Evolutionary conservation across 352 stramenopile genomes (phyloP).

Genomic region (Pythium utonaiense): DNA sequence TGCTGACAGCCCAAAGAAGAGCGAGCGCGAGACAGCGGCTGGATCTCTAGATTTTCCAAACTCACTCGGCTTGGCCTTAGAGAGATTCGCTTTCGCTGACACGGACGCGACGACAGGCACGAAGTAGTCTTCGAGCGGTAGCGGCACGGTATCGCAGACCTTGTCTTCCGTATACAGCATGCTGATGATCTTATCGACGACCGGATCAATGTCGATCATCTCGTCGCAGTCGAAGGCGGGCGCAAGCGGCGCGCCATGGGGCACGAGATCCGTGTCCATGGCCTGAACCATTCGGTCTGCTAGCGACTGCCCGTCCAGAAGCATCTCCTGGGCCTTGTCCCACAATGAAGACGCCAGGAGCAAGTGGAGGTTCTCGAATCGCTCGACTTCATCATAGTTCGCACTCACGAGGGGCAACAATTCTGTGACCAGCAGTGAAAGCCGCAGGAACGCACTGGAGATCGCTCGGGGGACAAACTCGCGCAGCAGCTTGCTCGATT

Average conservation of each 20-base stretch:
- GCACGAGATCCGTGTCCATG: background rate
- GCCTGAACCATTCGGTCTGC: background rate
- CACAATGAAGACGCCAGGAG: background rate
- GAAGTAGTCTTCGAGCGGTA: background rate
- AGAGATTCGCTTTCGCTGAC: background rate
- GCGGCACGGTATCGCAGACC: background rate
- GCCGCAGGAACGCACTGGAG: background rate
- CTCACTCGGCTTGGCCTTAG: background rate
- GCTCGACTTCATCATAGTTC: background rate
- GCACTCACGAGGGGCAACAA: background rate
- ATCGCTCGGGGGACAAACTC: background rate
- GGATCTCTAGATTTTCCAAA: background rate
- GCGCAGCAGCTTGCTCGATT: background rate
- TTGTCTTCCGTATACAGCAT: background rate
- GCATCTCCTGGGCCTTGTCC: background rate
- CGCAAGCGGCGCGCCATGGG: background rate
- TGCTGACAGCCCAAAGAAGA: background rate
- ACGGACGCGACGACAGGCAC: background rate
- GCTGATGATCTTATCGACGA: background rate
- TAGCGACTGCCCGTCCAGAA: background rate
- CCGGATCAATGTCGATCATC: background rate
- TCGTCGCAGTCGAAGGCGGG: background rate
- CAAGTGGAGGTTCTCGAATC: slow-evolving; percentile 10
- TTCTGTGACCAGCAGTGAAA: background rate
- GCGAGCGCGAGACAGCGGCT: background rate